Base-by-base conservation (phyloP, 768 basidiomycete genomes). In the Amanita rimosa region DNA sequence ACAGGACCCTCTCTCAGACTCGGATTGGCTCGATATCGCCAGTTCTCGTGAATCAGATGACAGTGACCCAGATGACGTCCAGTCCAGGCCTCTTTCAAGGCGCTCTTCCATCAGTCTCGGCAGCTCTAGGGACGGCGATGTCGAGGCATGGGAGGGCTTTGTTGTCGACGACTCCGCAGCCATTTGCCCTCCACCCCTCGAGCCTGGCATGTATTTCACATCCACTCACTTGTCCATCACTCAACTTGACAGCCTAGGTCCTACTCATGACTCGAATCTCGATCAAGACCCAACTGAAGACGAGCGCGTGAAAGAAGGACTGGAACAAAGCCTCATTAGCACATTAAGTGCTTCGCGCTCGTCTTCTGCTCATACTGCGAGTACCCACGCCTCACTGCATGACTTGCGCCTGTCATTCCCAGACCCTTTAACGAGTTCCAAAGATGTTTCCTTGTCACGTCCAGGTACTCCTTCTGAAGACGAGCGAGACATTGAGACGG, bases 241-340 rank as follows among this genome's bases (percentile, higher is more conserved):
- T 60, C 65, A 66, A 58, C 59, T 54, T 41, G 53, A 58, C 43
- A 58, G 60, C 31, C 44, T 62, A 54, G 60, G 58, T 50, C 55
- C 60, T 53, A 59, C 58, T 50, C 55, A 64, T 49, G 53, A 58
- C 53, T 53, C 60, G 44, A 54, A 53, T 49, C 60, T 61, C 36
- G 64, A 68, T 26, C 62, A 65, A 41, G 73, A 75, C 54, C 66
- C 69, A 13, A 66, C 65, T 31, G 85, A 87, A 62, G 85, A 89
- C 55, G 69, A 79, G 55, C 72, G 75, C 37, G 78, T 87, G 56
- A 81, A 76, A 56, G 83, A 79, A 56, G 85, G 77, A 17, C 74
- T 89, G 50, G 83, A 89, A 63, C 85, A 89, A 66, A 89, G 85
- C 66, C 76, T 88, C 67, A 73, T 85, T 58, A 83, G 85, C 64